Evolutionary conservation across 2,329 filamentous ascomycete species (phyloP).

Genomic region (Calonectria henricotiae): DNA sequence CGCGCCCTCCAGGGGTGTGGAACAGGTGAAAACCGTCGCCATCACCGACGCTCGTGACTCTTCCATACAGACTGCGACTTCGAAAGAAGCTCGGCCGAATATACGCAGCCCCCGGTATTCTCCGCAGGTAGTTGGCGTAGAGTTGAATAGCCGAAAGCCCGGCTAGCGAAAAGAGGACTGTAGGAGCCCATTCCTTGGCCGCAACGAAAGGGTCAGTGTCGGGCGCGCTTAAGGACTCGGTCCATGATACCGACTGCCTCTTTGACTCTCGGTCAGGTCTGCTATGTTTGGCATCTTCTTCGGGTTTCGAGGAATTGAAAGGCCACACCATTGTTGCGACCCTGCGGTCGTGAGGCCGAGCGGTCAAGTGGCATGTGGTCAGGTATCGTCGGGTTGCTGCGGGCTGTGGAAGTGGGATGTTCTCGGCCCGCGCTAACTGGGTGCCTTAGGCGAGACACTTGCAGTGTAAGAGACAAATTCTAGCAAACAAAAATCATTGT

Average conservation of each 20-base stretch:
- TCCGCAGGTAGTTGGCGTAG: slow-evolving; percentile 85
- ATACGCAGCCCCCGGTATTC: slow-evolving; percentile 84
- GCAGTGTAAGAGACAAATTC: slow-evolving; percentile 7
- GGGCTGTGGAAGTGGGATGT: slow-evolving; percentile 41
- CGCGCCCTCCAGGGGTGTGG: slow-evolving; percentile 91
- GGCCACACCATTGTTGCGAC: slow-evolving; percentile 62
- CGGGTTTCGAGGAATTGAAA: slow-evolving; percentile 55
- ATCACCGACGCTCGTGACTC: slow-evolving; percentile 94
- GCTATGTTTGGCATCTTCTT: slow-evolving; percentile 45
- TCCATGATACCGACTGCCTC: slow-evolving; percentile 59
- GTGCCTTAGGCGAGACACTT: slow-evolving; percentile 47
- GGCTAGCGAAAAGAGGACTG: slow-evolving; percentile 58
- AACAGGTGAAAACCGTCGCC: slow-evolving; percentile 96
- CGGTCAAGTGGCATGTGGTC: slow-evolving; percentile 37
- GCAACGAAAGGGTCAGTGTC: slow-evolving; percentile 55
- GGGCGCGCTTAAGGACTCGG: slow-evolving; percentile 55
- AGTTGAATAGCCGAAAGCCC: slow-evolving; percentile 64
- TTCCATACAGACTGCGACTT: slow-evolving; percentile 83
- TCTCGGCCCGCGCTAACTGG: slow-evolving; percentile 45
- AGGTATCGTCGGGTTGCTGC: slow-evolving; percentile 30
- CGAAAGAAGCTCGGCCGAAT: slow-evolving; percentile 85
- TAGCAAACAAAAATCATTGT: slow-evolving; percentile 7
- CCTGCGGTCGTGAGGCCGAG: slow-evolving; percentile 48
- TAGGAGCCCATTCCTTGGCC: slow-evolving; percentile 61
- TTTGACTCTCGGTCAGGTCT: slow-evolving; percentile 46